Base-by-base conservation (phyloP, 768 basidiomycete genomes). In the Tylopilus plumbeoviolaceoides region DNA sequence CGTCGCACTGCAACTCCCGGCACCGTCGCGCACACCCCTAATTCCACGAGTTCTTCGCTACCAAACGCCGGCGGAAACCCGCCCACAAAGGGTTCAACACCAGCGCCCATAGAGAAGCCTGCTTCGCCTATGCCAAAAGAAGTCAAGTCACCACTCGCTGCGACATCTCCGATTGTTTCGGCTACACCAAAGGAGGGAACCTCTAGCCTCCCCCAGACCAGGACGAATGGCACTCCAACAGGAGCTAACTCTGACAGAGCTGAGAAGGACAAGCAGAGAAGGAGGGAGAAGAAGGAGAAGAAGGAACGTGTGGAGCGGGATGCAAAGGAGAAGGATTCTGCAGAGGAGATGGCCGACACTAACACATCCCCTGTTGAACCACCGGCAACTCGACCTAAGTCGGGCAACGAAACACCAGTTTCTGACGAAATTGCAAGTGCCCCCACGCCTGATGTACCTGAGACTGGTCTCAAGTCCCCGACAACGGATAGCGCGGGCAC, bases 1-100 rank as follows among this genome's bases (percentile, higher is more conserved):
- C 85, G 94, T 54, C 85, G 88, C 50, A 83, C 83, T 5, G 80
- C 85, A 30, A 81, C 72, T 4, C 72, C 77, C 3, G 71, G 72
- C 7, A 77, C 83, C 20, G 70, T 76, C 10, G 73, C 73, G 2
- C 77, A 80, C 18, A 87, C 85, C 0, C 84, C 87, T 5, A 81
- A 73, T 61, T 80, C 85, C 7, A 68, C 77, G 7, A 75, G 77
- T 1, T 78, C 82, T 14, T 70, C 78, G 5, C 73, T 85, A 18
- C 82, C 68, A 15, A 71, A 66, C 74, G 38, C 70, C 54, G 39
- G 67, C 2, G 64, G 68, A 35, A 72, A 70, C 50, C 59, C 60
- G 57, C 69, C 72, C 30, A 61, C 70, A 23, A 65, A 67, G 31
- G 59, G 70, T 18, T 63, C 70, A 36, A 73, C 69, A 49, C 64